phyloP scores from a whole-genome alignment of 345 rosid species.

The Pistacia integerrima region DNA sequence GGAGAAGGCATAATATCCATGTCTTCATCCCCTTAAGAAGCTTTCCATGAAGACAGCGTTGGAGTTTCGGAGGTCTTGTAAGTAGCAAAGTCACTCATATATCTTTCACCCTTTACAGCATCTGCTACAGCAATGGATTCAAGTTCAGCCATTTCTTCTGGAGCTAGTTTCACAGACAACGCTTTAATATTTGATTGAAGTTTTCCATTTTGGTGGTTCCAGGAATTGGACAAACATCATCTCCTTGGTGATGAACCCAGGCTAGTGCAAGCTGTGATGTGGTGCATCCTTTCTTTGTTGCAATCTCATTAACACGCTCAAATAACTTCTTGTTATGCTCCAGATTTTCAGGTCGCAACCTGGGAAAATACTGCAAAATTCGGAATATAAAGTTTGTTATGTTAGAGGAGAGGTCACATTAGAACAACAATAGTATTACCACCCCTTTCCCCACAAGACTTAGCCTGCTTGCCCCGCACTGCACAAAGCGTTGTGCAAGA shows the following conservation, averaged over 20 bases:
- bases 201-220: conserved; percentile 65
- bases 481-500: too few species aligned
- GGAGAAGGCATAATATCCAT: background rate
- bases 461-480: too few species aligned
- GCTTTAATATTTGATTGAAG: conserved; percentile 31
- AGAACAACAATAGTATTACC: too few species aligned
- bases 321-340: conserved; percentile 46
- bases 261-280: conserved; percentile 67
- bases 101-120: conserved; percentile 36
- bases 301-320: conserved; percentile 48
- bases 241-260: conserved; percentile 71
- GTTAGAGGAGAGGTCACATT: too few species aligned
- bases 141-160: conserved; percentile 31
- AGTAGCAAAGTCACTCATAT: conserved; percentile 1
- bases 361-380: conserved; percentile 40
- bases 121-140: conserved; percentile 28
- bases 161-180: conserved; percentile 18
- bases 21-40: background rate
- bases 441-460: too few species aligned
- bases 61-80: conserved; percentile 50
- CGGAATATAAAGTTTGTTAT: background rate
- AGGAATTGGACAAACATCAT: conserved; percentile 68
- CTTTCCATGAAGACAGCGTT: conserved; percentile 59
- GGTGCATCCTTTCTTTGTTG: conserved; percentile 53
- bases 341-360: conserved; percentile 63